Base-by-base conservation (phyloP, 2,329 filamentous ascomycete genomes). In the Colletotrichum lupini region DNA sequence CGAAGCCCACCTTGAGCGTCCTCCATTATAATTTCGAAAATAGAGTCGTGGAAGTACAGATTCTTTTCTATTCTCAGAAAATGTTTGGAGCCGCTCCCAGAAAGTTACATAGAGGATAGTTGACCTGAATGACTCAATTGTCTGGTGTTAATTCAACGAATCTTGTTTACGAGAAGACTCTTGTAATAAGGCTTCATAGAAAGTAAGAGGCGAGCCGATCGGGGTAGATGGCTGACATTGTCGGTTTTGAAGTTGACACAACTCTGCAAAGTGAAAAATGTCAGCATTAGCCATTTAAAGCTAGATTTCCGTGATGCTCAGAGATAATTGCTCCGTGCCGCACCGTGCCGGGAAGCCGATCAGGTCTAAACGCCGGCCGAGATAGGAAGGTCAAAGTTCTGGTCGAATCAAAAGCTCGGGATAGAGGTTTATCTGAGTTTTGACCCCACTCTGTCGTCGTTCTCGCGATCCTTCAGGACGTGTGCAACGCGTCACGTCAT, bases 381-480 rank as follows among this genome's bases (percentile, higher is more conserved):
- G 67, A 73, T 30, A 70, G 70, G 70, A 65, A 73, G 70, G 70
- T 70, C 30, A 14, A 73, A 11, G 7, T 14, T 19, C 2, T 53
- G 5, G 16, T 49, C 67, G 67, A 73, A 70, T 73, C 67, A 61
- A 16, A 4, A 32, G 22, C 3, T 11, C 22, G 4, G 58, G 46
- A 46, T 62, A 19, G 3, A 2, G 16, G 19, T 49, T 49, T 49
- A 49, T 49, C 19, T 14, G 53, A 35, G 30, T 37, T 30, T 30
- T 5, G 7, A 19, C 70, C 46, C 70, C 70, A 52, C 70, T 46
- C 53, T 22, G 3, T 1, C 46, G 46, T n/a, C 24, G 37, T 1
- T 69, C 30, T 56, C 46, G 32, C 24, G 46, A 65, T 73, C 60
- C 66, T 69, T 57, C 63, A 52, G 24, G 57, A 52, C 65, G 22